Conservation (phyloP, 129 eudicot species). For the Tagetes patula region DNA sequence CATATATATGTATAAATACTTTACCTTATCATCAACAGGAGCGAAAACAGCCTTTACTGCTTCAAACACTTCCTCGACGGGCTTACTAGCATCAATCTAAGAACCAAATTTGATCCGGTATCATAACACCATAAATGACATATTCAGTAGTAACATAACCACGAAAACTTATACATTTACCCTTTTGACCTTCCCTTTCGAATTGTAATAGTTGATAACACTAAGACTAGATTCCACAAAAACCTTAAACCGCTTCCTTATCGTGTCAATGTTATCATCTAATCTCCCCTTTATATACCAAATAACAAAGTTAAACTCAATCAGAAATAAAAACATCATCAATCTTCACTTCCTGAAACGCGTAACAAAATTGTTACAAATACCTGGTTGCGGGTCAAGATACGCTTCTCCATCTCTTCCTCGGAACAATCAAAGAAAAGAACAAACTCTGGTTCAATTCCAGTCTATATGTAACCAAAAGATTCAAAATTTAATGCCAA, state of each 20-base stretch:
- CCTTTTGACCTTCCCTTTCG: conserved; percentile 82
- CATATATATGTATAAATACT: neutral
- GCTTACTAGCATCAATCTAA: conserved; percentile 82
- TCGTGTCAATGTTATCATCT: conserved; percentile 92
- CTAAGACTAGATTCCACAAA: conserved; percentile 81
- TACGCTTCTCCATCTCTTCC: conserved; percentile 96
- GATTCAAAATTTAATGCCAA: neutral
- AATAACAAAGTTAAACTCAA: conserved; percentile 4
- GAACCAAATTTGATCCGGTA: conserved; percentile 11
- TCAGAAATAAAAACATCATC: neutral
- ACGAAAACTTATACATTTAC: conserved; percentile 35
- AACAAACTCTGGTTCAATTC: conserved; percentile 6
- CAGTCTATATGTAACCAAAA: neutral
- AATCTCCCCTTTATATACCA: conserved; percentile 64
- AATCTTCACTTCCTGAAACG: neutral
- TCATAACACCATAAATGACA: neutral
- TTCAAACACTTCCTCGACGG: conserved; percentile 80
- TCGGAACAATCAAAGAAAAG: conserved; percentile 49
- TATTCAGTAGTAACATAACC: neutral
- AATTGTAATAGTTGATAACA: conserved; percentile 73
- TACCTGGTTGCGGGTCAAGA: conserved; percentile 89
- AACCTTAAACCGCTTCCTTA: conserved; percentile 86
- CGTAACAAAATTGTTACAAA: neutral
- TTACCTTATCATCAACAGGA: conserved; percentile 52
- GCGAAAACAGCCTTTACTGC: conserved; percentile 76